Conservation (phyloP, 768 basidiomycete genomes). For the Mycena polygramma region DNA sequence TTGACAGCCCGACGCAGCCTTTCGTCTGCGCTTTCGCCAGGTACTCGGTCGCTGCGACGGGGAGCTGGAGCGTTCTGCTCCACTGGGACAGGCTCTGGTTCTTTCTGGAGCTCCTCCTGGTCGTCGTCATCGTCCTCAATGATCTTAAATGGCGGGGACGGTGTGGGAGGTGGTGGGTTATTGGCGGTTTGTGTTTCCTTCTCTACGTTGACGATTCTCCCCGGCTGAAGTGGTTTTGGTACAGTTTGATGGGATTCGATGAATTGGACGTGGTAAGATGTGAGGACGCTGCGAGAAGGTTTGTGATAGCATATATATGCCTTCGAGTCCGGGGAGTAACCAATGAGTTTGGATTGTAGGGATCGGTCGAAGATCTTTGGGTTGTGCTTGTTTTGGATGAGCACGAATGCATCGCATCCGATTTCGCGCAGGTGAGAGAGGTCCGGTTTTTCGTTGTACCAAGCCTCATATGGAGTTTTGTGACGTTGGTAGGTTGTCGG, state of each 20-base stretch:
- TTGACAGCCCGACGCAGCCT: background rate
- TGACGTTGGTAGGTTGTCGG: background rate
- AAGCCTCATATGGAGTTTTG: conserved; percentile 43
- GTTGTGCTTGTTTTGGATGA: conserved; percentile 49
- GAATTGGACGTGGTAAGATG: conserved; percentile 44
- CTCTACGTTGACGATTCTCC: background rate
- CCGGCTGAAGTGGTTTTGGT: background rate
- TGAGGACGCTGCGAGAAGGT: conserved; percentile 33
- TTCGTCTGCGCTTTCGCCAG: background rate
- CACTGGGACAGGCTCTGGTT: background rate
- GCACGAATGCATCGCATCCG: conserved; percentile 51
- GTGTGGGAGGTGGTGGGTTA: background rate
- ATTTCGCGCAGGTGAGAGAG: conserved; percentile 49
- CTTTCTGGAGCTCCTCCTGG: background rate
- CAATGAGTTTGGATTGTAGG: conserved; percentile 53
- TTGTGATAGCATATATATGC: conserved; percentile 50
- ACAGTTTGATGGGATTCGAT: conserved; percentile 37
- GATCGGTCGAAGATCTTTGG: conserved; percentile 42
- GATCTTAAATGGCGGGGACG: background rate
- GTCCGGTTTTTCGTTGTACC: conserved; percentile 41
- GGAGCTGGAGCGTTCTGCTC: background rate
- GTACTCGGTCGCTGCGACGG: background rate
- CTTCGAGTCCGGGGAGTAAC: conserved; percentile 51
- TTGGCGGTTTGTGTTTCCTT: background rate
- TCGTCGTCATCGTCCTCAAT: background rate